A percentile compares a stretch with the other conserved stretches of the same genome.
Conservation (phyloP, 805 yeast genomes). For the Saturnispora diversa region DNA sequence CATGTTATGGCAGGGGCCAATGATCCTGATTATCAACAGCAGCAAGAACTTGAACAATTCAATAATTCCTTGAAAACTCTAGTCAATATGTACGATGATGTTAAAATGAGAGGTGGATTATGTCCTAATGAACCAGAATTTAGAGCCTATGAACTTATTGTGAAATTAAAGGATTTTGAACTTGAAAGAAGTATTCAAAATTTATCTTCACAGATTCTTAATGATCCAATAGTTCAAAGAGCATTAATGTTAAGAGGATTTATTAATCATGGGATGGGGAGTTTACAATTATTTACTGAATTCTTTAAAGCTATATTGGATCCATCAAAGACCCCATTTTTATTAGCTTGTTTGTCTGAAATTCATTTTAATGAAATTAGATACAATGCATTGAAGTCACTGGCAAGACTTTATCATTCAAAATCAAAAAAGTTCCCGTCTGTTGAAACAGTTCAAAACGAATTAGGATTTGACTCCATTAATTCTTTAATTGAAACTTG, state of each 20-base stretch:
- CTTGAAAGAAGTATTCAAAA: constrained; percentile 66
- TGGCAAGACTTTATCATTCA: constrained; percentile 60
- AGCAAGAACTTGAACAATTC: constrained; percentile 92
- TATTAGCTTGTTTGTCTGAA: constrained; percentile 69
- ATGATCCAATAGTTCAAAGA: constrained; percentile 51
- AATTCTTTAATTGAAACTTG: constrained; percentile 51
- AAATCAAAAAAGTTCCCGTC: constrained; percentile 57
- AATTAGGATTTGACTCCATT: constrained; percentile 61
- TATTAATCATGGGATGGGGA: constrained; percentile 57
- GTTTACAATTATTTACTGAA: constrained; percentile 49
- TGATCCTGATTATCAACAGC: constrained; percentile 70
- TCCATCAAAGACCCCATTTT: constrained; percentile 44
- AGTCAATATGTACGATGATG: constrained; percentile 78
- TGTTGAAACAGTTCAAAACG: constrained; percentile 35
- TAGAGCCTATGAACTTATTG: constrained; percentile 74
- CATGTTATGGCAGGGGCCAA: constrained; percentile 77
- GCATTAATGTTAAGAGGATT: constrained; percentile 66
- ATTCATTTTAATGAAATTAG: constrained; percentile 74
- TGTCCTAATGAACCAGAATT: constrained; percentile 90
- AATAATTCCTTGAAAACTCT: constrained; percentile 85
- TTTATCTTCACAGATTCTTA: constrained; percentile 50
- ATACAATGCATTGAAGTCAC: constrained; percentile 59
- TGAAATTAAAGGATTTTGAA: constrained; percentile 79
- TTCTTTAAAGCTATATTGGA: constrained; percentile 53
- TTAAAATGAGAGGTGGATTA: constrained; percentile 55